Conservation (phyloP, 768 basidiomycete species). For the Amanita jacksonii region DNA sequence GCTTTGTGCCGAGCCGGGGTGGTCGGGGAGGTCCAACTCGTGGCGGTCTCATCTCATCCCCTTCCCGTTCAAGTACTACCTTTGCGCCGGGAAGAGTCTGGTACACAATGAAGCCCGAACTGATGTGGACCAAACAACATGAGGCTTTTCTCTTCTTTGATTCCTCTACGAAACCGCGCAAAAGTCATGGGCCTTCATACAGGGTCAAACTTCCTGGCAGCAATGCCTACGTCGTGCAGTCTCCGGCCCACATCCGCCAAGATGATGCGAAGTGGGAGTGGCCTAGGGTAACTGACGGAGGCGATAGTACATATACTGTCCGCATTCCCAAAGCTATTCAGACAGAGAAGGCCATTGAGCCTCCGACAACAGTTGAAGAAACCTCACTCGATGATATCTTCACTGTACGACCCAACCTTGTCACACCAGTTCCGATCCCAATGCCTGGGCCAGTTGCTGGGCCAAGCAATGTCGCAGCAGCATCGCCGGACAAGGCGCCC, state of each 20-base stretch:
- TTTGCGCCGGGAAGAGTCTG: slow-evolving; percentile 41
- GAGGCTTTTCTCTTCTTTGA: slow-evolving; percentile 69
- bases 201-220: slow-evolving; percentile 58
- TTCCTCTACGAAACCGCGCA: slow-evolving; percentile 44
- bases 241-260: slow-evolving; percentile 9
- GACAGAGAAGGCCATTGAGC: slow-evolving; percentile 25
- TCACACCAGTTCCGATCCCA: slow-evolving; percentile 26
- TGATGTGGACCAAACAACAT: slow-evolving; percentile 76
- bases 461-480: slow-evolving; percentile 6
- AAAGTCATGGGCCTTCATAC: slow-evolving; percentile 41
- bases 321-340: slow-evolving; percentile 38
- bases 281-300: slow-evolving; percentile 25
- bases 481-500: not conserved
- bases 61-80: slow-evolving; percentile 21
- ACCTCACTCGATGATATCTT: slow-evolving; percentile 45
- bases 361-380: slow-evolving; percentile 23
- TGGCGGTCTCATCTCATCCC: slow-evolving; percentile 28
- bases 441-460: slow-evolving; percentile 15
- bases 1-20: slow-evolving; percentile 35
- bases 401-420: slow-evolving; percentile 43
- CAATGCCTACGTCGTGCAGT: slow-evolving; percentile 33
- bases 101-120: slow-evolving; percentile 71
- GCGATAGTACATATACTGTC: slow-evolving; percentile 40
- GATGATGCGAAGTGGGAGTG: not conserved
- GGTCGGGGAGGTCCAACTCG: slow-evolving; percentile 35